Evolutionary conservation across 768 basidiomycete genomes (phyloP).

Genomic region (Amanita brunnescens): DNA sequence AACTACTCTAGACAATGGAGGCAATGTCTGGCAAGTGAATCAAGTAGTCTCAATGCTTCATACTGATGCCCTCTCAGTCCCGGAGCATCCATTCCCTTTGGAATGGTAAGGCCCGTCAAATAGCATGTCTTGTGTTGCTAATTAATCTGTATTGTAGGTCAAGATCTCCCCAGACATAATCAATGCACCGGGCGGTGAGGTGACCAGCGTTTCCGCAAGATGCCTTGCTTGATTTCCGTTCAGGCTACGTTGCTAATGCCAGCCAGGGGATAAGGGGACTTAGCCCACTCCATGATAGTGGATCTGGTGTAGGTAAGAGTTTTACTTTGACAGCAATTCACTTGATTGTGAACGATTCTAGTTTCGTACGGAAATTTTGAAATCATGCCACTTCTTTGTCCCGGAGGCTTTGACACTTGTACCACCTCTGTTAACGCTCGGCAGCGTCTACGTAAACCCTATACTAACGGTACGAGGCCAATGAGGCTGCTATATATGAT

Average conservation of each 20-base stretch:
- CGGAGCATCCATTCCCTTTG: constrained; percentile 66
- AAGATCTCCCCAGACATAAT: constrained; percentile 66
- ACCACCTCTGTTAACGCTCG: constrained; percentile 48
- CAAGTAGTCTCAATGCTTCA: constrained; percentile 4
- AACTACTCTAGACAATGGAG: constrained; percentile 41
- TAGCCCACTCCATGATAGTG: constrained; percentile 61
- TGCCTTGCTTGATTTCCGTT: background rate
- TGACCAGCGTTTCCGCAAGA: background rate
- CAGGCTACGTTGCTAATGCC: constrained; percentile 56
- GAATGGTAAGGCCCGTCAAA: constrained; percentile 38
- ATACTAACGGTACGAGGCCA: constrained; percentile 45
- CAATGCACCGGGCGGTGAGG: constrained; percentile 59
- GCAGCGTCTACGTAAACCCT: constrained; percentile 49
- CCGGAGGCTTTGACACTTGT: constrained; percentile 54
- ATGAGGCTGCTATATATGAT: background rate
- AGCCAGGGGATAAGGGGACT: constrained; percentile 52
- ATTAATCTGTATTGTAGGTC: constrained; percentile 30
- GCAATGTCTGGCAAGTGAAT: constrained; percentile 55
- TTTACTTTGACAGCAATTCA: background rate
- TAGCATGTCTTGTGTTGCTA: background rate
- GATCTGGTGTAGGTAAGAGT: constrained; percentile 49
- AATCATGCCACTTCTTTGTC: constrained; percentile 60
- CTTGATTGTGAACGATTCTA: constrained; percentile 12
- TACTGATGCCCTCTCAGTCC: constrained; percentile 30
- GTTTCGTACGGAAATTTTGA: constrained; percentile 58